phyloP scores from a whole-genome alignment of 192 early-diverging fungal genomes.

The Dissophora ornata region DNA sequence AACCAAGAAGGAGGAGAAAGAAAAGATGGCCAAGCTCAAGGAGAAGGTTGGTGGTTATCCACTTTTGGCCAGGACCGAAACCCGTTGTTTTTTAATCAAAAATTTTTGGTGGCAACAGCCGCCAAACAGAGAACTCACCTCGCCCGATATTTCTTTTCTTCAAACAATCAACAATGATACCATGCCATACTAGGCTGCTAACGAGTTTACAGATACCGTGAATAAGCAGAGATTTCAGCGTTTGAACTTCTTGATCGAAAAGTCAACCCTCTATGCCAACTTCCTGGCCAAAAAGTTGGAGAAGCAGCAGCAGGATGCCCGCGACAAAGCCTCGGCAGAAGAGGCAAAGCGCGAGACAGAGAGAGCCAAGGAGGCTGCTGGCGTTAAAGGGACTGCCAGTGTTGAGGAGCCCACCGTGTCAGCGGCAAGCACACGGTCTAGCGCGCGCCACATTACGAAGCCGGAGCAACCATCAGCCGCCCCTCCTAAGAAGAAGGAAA shows the following conservation, averaged over 20 bases:
- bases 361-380: neutral
- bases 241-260: conserved; percentile 83
- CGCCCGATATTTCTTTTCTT: neutral
- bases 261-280: conserved; percentile 82
- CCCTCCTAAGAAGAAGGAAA: conserved; percentile 11
- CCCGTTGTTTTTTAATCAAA: conserved; percentile 4
- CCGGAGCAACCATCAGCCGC: neutral
- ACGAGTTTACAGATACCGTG: conserved; percentile 68
- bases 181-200: conserved; percentile 77
- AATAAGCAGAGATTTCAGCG: conserved; percentile 77
- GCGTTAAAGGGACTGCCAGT: neutral
- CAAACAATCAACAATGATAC: too few relatives aligned
- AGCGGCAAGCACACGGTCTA: conserved; percentile 1
- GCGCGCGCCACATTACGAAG: neutral
- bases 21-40: conserved; percentile 60
- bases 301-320: conserved; percentile 75
- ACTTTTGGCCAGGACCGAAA: neutral
- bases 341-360: conserved; percentile 21
- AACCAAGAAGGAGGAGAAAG: conserved; percentile 58
- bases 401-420: conserved; percentile 23
- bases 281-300: conserved; percentile 84
- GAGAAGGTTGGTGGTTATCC: conserved; percentile 45
- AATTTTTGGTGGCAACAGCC: conserved; percentile 39
- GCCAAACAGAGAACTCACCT: conserved; percentile 8
- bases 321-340: conserved; percentile 55